Evolutionary conservation across 2,329 filamentous ascomycete species (phyloP), one percentile per base, ranked within the genome.

Genomic region (Claviceps maximensis): DNA sequence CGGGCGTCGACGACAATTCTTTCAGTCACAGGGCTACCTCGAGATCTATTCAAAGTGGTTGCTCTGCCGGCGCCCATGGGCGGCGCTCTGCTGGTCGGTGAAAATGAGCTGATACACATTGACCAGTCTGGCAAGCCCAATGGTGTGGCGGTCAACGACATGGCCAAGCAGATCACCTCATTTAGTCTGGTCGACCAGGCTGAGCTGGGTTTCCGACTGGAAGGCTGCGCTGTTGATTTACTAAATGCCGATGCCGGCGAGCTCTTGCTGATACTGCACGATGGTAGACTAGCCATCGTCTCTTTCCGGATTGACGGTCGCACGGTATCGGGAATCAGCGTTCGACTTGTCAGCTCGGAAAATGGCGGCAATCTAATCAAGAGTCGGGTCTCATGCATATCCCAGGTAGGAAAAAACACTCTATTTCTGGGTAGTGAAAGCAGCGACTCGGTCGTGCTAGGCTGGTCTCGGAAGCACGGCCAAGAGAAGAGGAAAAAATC

Each of bases 111-210:
- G 56, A 87, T 98, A 55, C 93, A 98, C 66, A 83, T 98, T 58
- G 91, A 97, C 63, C 93, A 98, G 73, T 89, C 89, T 12, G 93
- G 93, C 31, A 96, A 95, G 67, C 80, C 89, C 13, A 95, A 89
- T 62, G 91, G 89, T 2, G 86, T 97, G 54, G 91, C 86, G 4
- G 87, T 98, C 58, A 98, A 98, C 63, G 80, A 88, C 36, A 94
- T 95, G 69, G 85, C 90, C 4, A 88, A 84, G 65, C 80, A 87
- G 56, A 80, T 82, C 57, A 95, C 91, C 2, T 80, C 85, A 0
- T 97, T 96, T 62, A 80, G 84, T 50, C 82, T 98, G 65, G 78
- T 80, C 5, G 93, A 98, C 65, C 91, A 96, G 68, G 87, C 89
- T 0, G 80, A 87, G 47, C 74, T 97, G 46, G 79, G 79, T 17